Conservation (phyloP, 495 filamentous ascomycete species). For the Penicillium fimorum region DNA sequence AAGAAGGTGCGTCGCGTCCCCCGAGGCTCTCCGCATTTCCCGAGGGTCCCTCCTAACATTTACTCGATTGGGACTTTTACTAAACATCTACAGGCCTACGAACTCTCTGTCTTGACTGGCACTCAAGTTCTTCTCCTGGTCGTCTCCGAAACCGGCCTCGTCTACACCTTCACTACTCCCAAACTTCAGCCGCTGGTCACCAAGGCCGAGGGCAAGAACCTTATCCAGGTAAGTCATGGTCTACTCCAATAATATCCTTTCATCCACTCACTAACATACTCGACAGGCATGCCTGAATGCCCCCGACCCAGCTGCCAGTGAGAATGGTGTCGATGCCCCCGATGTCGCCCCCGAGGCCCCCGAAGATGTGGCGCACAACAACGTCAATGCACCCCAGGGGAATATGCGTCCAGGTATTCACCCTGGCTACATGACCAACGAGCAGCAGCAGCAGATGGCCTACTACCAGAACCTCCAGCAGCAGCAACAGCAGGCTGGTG, state of each 20-base stretch:
- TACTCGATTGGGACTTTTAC: neutral
- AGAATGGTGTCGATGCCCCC: constrained; percentile 80
- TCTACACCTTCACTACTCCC: constrained; percentile 99
- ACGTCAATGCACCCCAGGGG: constrained; percentile 51
- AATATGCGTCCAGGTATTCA: constrained; percentile 53
- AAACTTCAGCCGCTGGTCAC: constrained; percentile 99
- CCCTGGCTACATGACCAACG: constrained; percentile 54
- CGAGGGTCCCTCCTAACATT: constrained; percentile 1
- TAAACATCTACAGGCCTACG: constrained; percentile 72
- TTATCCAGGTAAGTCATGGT: constrained; percentile 79
- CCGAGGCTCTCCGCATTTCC: constrained; percentile 13
- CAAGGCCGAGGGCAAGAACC: constrained; percentile 98
- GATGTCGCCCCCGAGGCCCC: constrained; percentile 57
- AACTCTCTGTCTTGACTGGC: constrained; percentile 94
- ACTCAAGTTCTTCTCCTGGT: constrained; percentile 97
- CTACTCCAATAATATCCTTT: neutral
- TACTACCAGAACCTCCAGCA: constrained; percentile 59
- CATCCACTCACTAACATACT: neutral
- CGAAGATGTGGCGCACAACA: constrained; percentile 54
- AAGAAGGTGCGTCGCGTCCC: constrained; percentile 79
- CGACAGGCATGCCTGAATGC: constrained; percentile 90
- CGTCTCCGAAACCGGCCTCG: constrained; percentile 96
- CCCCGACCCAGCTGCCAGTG: constrained; percentile 84
- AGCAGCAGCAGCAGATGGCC: constrained; percentile 58
- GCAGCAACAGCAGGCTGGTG: constrained; percentile 55